phyloP scores from a whole-genome alignment of 257 asterid species.

The Solanum gandarillasii region DNA sequence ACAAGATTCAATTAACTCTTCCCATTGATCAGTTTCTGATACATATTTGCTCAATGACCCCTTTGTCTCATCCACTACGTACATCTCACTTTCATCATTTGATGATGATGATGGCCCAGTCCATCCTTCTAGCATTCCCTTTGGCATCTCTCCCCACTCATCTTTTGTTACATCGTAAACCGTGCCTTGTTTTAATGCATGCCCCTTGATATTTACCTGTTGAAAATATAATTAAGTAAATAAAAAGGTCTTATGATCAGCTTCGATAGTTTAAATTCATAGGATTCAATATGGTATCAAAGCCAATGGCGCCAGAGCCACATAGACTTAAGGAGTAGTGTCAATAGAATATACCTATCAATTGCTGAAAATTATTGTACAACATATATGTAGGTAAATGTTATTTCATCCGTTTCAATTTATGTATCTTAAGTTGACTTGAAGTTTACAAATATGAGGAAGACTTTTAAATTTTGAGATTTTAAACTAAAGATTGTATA shows the following conservation, averaged over 20 bases:
- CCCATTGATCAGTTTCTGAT: slow-evolving; percentile 45
- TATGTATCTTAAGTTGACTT: neutral
- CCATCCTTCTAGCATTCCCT: slow-evolving; percentile 68
- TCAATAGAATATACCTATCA: neutral
- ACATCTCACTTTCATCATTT: slow-evolving; percentile 25
- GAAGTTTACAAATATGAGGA: neutral
- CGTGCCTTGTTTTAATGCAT: slow-evolving; percentile 33
- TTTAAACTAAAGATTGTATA: neutral
- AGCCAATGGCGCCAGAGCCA: neutral
- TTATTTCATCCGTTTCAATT: neutral
- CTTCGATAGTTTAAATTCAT: neutral
- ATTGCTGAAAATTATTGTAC: neutral
- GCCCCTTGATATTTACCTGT: slow-evolving; percentile 42
- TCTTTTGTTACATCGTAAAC: slow-evolving; percentile 20
- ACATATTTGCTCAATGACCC: slow-evolving; percentile 44
- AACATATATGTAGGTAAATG: neutral
- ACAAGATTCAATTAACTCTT: slow-evolving; percentile 25
- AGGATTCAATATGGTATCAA: neutral
- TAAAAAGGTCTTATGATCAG: neutral
- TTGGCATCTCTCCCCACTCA: slow-evolving; percentile 49
- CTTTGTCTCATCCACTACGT: slow-evolving; percentile 42
- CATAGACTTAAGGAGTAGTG: neutral
- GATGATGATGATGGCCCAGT: slow-evolving; percentile 46
- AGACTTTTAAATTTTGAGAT: neutral
- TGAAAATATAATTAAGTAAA: neutral